A percentile compares a stretch with the other conserved stretches of the same genome.
These are phyloP conservation scores for Annulohypoxylon nitens DNA, from an alignment of 495 filamentous ascomycete species.

Conservation along the genomic window DNA sequence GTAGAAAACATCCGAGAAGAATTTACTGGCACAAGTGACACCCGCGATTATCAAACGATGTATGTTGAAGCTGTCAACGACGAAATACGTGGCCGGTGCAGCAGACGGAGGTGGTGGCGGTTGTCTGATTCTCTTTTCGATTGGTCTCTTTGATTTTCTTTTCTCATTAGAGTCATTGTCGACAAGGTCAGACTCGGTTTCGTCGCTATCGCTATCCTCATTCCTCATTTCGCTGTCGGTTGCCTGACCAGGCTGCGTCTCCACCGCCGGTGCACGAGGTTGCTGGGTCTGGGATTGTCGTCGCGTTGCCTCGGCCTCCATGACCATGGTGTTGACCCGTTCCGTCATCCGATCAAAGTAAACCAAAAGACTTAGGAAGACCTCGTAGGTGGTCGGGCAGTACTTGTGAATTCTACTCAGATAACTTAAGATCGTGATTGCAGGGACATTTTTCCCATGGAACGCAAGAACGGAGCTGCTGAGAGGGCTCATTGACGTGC, in stretches of 20 bases:
- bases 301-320: constrained; percentile 58
- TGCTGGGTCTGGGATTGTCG: constrained; percentile 45
- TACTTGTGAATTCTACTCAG: constrained; percentile 98
- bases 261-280: constrained; percentile 24
- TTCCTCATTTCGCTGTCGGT: constrained; percentile 56
- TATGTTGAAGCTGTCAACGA: constrained; percentile 99
- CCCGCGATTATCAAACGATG: constrained; percentile 97
- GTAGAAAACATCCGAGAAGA: constrained; percentile 99
- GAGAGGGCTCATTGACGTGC: constrained; percentile 76
- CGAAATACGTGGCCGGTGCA: constrained; percentile 80
- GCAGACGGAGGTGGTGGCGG: constrained; percentile 48
- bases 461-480: constrained; percentile 97
- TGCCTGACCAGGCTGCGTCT: constrained; percentile 13
- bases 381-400: constrained; percentile 98
- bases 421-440: constrained; percentile 97
- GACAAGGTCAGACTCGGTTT: constrained; percentile 57
- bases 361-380: constrained; percentile 93
- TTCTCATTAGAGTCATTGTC: constrained; percentile 57
- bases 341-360: constrained; percentile 99
- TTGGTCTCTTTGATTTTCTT: constrained; percentile 16
- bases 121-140: constrained; percentile 40
- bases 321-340: constrained; percentile 78
- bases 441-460: constrained; percentile 98
- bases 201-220: constrained; percentile 51
- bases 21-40: constrained; percentile 98